Percentiles rank a stretch among this genome's conserved stretches.
Evolutionary conservation across 202 grass and related monocot species (phyloP).

Genomic region (Hordeum pubiflorum): DNA sequence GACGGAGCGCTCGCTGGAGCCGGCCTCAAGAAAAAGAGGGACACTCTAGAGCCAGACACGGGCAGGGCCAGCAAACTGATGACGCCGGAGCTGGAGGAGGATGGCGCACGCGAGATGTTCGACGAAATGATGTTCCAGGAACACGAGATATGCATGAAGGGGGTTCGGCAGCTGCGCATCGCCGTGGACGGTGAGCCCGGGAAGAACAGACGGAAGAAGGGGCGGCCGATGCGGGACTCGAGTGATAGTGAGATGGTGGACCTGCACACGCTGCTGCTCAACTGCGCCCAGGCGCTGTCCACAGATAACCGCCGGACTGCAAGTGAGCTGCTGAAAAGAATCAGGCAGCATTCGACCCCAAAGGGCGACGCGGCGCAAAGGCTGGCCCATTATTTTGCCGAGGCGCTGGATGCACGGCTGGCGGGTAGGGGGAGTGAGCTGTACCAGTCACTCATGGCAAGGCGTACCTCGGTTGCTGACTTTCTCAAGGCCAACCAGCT

Average conservation of each 20-base stretch:
- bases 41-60: conserved; percentile 18
- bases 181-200: conserved; percentile 9
- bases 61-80: conserved; percentile 40
- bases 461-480: conserved; percentile 32
- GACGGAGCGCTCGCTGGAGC: not conserved
- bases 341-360: conserved; percentile 40
- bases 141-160: conserved; percentile 25
- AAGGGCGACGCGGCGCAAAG: conserved; percentile 57
- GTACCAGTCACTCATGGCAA: conserved; percentile 46
- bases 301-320: conserved; percentile 38
- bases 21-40: conserved; percentile 30
- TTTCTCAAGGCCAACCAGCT: conserved; percentile 61
- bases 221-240: not conserved
- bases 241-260: conserved; percentile 31
- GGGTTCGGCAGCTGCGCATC: conserved; percentile 20
- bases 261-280: conserved; percentile 49
- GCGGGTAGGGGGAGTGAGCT: conserved; percentile 55
- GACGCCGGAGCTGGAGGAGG: conserved; percentile 16
- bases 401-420: conserved; percentile 60
- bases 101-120: conserved; percentile 30
- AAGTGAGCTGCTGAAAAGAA: conserved; percentile 48
- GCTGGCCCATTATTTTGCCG: conserved; percentile 58
- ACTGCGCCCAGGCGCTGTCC: conserved; percentile 49
- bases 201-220: conserved; percentile 4
- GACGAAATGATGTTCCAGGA: conserved; percentile 21